These are phyloP conservation scores for Podospora tetraspora DNA, from an alignment of 495 filamentous ascomycete species.

Conservation along the genomic window DNA sequence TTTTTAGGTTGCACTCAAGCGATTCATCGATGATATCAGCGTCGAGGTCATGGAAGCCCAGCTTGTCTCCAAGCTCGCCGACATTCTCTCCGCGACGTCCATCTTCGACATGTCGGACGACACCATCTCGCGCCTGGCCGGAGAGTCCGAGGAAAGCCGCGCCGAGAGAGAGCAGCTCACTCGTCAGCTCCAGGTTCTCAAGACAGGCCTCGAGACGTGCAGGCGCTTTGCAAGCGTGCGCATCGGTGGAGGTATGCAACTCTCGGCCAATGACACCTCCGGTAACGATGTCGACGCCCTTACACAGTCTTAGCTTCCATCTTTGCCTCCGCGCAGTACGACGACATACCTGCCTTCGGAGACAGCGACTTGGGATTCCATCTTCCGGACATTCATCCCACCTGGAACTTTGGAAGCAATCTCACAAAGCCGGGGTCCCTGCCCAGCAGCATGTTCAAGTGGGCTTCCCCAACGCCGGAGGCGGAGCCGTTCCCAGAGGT, in stretches of 20 bases:
- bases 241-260: conserved; percentile 14
- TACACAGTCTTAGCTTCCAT: neutral
- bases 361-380: too few species aligned
- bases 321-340: neutral
- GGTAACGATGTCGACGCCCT: neutral
- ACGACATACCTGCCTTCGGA: neutral
- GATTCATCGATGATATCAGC: conserved; percentile 58
- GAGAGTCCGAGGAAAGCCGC: conserved; percentile 49
- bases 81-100: conserved; percentile 40
- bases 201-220: conserved; percentile 45
- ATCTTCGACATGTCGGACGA: conserved; percentile 43
- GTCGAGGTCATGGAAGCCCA: conserved; percentile 55
- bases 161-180: conserved; percentile 45
- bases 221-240: conserved; percentile 37
- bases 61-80: conserved; percentile 42
- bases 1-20: conserved; percentile 53
- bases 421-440: too few species aligned
- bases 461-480: too few species aligned
- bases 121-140: conserved; percentile 46
- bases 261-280: too few species aligned
- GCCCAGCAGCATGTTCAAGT: too few species aligned
- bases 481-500: too few species aligned
- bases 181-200: conserved; percentile 48
- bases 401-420: too few species aligned
- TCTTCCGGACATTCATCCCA: too few species aligned